These are phyloP conservation scores for Coffea canephora DNA, from an alignment of 257 asterid species.

Conservation along the genomic window DNA sequence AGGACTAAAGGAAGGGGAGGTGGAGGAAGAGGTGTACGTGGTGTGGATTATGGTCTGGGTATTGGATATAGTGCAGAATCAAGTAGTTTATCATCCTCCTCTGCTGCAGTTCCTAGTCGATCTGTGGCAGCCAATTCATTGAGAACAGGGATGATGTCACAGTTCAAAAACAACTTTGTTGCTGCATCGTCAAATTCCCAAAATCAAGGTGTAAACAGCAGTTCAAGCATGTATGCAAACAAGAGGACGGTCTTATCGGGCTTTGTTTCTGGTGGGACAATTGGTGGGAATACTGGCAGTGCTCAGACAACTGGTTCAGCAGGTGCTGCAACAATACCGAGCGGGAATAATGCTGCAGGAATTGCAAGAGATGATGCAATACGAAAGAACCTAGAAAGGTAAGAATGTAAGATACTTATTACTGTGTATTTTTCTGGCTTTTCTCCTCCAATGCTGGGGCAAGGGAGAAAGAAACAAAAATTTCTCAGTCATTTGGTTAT, in stretches of 20 bases:
- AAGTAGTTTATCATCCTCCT: slow-evolving; percentile 38
- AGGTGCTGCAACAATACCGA: slow-evolving; percentile 36
- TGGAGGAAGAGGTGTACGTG: slow-evolving; percentile 80
- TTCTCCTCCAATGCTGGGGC: neutral
- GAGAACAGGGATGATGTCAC: slow-evolving; percentile 77
- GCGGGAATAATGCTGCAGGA: slow-evolving; percentile 26
- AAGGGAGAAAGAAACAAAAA: neutral
- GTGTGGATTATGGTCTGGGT: slow-evolving; percentile 93
- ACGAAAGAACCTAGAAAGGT: slow-evolving; percentile 56
- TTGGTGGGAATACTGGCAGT: slow-evolving; percentile 67
- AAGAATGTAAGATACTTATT: slow-evolving; percentile 40
- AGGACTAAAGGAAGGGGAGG: slow-evolving; percentile 90
- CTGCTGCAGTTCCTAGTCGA: slow-evolving; percentile 47
- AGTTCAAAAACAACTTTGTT: slow-evolving; percentile 75
- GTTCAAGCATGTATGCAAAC: slow-evolving; percentile 37
- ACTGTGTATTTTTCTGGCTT: neutral
- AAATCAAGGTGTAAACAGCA: slow-evolving; percentile 49
- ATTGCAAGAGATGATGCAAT: slow-evolving; percentile 38
- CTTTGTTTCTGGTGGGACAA: slow-evolving; percentile 94
- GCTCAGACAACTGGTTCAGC: slow-evolving; percentile 39
- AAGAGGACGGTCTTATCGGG: slow-evolving; percentile 64
- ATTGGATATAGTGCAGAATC: slow-evolving; percentile 80
- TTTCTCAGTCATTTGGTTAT: neutral
- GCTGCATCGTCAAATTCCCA: slow-evolving; percentile 84
- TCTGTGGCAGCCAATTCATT: slow-evolving; percentile 65